phyloP scores from a whole-genome alignment of 176 grass and related monocot genomes.

The Lolium multiflorum region DNA sequence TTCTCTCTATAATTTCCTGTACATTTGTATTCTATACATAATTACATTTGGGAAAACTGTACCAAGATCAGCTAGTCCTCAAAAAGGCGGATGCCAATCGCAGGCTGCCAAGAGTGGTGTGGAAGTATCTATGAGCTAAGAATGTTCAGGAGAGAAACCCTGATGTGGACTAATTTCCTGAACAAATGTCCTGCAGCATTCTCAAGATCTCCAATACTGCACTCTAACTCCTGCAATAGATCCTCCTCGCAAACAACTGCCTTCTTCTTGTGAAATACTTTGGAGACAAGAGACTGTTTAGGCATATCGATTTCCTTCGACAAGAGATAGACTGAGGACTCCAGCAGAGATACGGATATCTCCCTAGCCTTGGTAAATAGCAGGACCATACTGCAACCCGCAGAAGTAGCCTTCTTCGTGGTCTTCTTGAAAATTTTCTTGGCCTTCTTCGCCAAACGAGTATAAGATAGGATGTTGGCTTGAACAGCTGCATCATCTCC shows the following conservation, averaged over 20 bases:
- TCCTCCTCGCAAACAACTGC: constrained; percentile 25
- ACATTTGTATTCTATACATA: constrained; percentile 16
- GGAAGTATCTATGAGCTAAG: constrained; percentile 38
- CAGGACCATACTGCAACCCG: constrained; percentile 2
- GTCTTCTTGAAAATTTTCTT: constrained; percentile 37
- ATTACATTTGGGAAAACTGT: constrained; percentile 1
- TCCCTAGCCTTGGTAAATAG: constrained; percentile 25
- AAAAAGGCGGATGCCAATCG: constrained; percentile 43
- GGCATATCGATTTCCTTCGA: constrained; percentile 25
- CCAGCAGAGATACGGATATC: constrained; percentile 44
- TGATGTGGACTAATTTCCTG: constrained; percentile 38
- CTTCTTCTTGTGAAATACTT: constrained; percentile 44
- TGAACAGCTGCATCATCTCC: constrained; percentile 29
- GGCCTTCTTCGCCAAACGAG: constrained; percentile 35
- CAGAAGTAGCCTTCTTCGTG: neutral
- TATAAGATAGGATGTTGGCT: constrained; percentile 38
- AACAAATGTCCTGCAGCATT: constrained; percentile 14
- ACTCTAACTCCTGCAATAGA: constrained; percentile 43
- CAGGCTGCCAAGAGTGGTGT: neutral
- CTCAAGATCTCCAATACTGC: constrained; percentile 44
- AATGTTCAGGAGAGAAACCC: constrained; percentile 52
- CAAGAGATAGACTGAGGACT: constrained; percentile 23
- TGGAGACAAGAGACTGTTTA: constrained; percentile 36
- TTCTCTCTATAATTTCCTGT: constrained; percentile 1
- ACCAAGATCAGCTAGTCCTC: constrained; percentile 36